phyloP scores from a whole-genome alignment of 2,329 filamentous ascomycete species.

The Ambrosiella xylebori region DNA sequence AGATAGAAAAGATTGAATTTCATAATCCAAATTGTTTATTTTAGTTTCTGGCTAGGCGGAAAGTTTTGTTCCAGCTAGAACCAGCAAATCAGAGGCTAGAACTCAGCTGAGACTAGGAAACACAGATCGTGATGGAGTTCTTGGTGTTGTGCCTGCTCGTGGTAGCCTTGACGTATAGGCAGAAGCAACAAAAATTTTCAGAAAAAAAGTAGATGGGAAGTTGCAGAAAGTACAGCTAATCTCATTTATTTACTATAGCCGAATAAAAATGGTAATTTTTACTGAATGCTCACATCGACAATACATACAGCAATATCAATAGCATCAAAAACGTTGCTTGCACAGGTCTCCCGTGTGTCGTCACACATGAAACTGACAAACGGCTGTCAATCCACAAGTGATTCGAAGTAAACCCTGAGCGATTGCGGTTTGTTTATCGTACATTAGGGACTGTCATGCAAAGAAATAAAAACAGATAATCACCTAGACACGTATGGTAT shows the following conservation, averaged over 20 bases:
- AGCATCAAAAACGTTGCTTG: background rate
- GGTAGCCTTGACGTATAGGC: background rate
- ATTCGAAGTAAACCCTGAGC: background rate
- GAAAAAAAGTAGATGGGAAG: background rate
- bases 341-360: background rate
- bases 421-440: background rate
- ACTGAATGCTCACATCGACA: background rate
- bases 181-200: background rate
- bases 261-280: background rate
- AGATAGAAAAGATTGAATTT: too few relatives aligned
- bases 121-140: background rate
- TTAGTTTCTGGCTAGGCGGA: background rate
- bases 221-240: too few relatives aligned
- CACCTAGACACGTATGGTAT: background rate
- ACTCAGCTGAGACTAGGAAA: background rate
- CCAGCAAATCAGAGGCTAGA: background rate
- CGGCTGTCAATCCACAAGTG: background rate
- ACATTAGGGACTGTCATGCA: background rate
- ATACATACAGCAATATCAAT: too few relatives aligned
- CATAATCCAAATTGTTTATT: background rate
- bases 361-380: constrained; percentile 4
- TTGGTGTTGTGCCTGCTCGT: background rate
- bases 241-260: too few relatives aligned
- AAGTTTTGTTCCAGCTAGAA: background rate
- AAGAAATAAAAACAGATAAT: background rate